phyloP scores from a whole-genome alignment of 768 basidiomycete species.

The Lentinula sp. region DNA sequence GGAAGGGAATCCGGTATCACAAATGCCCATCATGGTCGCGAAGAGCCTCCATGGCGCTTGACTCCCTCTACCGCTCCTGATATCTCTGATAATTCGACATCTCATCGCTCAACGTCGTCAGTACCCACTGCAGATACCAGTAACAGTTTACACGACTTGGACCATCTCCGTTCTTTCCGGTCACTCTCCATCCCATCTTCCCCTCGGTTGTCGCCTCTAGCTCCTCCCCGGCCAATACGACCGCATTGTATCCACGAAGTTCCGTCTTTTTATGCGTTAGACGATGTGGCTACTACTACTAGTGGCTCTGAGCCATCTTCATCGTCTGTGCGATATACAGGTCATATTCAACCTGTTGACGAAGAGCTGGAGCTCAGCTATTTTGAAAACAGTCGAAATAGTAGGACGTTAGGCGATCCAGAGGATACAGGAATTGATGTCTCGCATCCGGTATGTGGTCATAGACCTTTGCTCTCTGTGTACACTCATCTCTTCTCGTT shows the following conservation, averaged over 20 bases:
- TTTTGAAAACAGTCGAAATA: conserved; percentile 33
- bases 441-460: conserved; percentile 6
- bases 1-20: conserved; percentile 25
- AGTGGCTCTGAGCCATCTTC: conserved; percentile 7
- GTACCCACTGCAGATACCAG: conserved; percentile 13
- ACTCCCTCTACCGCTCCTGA: conserved; percentile 18
- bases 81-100: conserved; percentile 23
- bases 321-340: conserved; percentile 38
- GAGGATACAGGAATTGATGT: not conserved
- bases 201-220: conserved; percentile 17
- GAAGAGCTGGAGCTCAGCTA: conserved; percentile 43
- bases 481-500: not conserved
- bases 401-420: not conserved
- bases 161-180: not conserved
- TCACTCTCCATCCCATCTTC: not conserved
- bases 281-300: not conserved
- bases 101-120: conserved; percentile 23
- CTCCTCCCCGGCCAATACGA: conserved; percentile 24
- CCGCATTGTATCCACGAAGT: conserved; percentile 50
- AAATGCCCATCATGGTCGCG: not conserved
- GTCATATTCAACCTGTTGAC: conserved; percentile 52
- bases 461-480: not conserved
- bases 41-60: conserved; percentile 1
- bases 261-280: conserved; percentile 18
- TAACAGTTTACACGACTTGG: not conserved